Conservation (phyloP, 1,139 yeast species). For the Scheffersomyces parashehatae region DNA sequence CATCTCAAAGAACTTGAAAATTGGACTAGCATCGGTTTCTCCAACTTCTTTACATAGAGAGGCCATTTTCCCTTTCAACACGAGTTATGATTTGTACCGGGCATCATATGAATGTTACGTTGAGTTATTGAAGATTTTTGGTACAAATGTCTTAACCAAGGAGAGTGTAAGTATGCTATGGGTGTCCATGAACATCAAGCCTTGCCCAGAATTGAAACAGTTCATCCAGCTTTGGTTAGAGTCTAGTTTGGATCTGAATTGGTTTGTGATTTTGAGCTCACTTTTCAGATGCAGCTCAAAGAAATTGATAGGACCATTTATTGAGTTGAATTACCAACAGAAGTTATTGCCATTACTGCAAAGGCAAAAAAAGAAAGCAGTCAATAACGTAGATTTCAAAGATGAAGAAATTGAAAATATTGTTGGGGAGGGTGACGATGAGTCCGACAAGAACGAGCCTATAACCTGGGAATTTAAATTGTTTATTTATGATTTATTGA, state of each 20-base stretch:
- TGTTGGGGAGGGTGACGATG: slow-evolving; percentile 31
- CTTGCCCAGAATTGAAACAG: slow-evolving; percentile 36
- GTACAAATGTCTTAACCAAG: slow-evolving; percentile 32
- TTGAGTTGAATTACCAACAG: slow-evolving; percentile 41
- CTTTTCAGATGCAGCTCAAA: slow-evolving; percentile 40
- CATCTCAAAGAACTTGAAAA: slow-evolving; percentile 38
- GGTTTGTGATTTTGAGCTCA: slow-evolving; percentile 43
- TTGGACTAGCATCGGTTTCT: slow-evolving; percentile 33
- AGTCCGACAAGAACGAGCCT: slow-evolving; percentile 55
- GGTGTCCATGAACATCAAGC: slow-evolving; percentile 46
- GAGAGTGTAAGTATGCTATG: slow-evolving; percentile 41
- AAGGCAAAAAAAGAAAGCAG: slow-evolving; percentile 43
- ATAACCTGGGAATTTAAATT: slow-evolving; percentile 70
- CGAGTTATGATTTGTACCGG: slow-evolving; percentile 36
- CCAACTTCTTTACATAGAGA: slow-evolving; percentile 39
- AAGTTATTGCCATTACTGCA: slow-evolving; percentile 46
- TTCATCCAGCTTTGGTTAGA: slow-evolving; percentile 45
- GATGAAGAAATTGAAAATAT: slow-evolving; percentile 51
- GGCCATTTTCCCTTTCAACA: slow-evolving; percentile 41
- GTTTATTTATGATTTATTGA: slow-evolving; percentile 60
- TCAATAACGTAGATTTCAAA: slow-evolving; percentile 32
- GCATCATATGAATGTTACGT: slow-evolving; percentile 42
- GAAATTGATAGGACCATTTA: slow-evolving; percentile 39
- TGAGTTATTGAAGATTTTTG: slow-evolving; percentile 42
- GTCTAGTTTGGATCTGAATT: slow-evolving; percentile 33